Conservation (phyloP, 23 red algal species). For the Chondrus crispus region DNA sequence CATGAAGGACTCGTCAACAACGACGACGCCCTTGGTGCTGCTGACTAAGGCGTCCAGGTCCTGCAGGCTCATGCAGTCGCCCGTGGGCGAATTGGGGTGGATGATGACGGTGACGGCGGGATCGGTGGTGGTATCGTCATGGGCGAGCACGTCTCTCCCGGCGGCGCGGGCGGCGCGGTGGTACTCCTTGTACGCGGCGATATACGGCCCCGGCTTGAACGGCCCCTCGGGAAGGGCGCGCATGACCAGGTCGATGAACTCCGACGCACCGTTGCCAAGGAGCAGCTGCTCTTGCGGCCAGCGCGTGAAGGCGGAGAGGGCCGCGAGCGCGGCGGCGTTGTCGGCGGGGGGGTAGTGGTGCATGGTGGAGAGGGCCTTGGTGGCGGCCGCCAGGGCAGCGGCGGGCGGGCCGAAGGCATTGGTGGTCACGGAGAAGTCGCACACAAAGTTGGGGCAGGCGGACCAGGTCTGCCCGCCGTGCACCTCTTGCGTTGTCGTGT, state of each 20-base stretch:
- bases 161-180: constrained; percentile 87
- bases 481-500: constrained; percentile 90
- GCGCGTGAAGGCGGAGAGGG: constrained; percentile 47
- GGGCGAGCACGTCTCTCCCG: constrained; percentile 48
- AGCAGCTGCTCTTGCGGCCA: constrained; percentile 74
- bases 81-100: constrained; percentile 93
- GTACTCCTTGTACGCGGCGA: constrained; percentile 95
- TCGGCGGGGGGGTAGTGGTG: constrained; percentile 96
- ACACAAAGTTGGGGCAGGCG: constrained; percentile 72
- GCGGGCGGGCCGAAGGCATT: constrained; percentile 90
- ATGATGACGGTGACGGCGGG: constrained; percentile 92
- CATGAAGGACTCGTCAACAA: constrained; percentile 97
- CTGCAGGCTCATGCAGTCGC: constrained; percentile 76
- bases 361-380: constrained; percentile 58
- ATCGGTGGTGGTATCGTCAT: neutral
- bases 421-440: constrained; percentile 97
- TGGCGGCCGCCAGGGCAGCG: constrained; percentile 49
- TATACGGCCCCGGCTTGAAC: constrained; percentile 82
- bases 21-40: constrained; percentile 26
- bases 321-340: constrained; percentile 48
- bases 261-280: constrained; percentile 96
- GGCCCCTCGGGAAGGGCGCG: constrained; percentile 63
- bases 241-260: constrained; percentile 98
- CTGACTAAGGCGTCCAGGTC: constrained; percentile 33
- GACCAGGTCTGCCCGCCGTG: constrained; percentile 98